Evolutionary conservation across 108 stramenopile genomes (phyloP), one percentile per base, ranked within the genome.

Genomic region (Fragilaria radians): DNA sequence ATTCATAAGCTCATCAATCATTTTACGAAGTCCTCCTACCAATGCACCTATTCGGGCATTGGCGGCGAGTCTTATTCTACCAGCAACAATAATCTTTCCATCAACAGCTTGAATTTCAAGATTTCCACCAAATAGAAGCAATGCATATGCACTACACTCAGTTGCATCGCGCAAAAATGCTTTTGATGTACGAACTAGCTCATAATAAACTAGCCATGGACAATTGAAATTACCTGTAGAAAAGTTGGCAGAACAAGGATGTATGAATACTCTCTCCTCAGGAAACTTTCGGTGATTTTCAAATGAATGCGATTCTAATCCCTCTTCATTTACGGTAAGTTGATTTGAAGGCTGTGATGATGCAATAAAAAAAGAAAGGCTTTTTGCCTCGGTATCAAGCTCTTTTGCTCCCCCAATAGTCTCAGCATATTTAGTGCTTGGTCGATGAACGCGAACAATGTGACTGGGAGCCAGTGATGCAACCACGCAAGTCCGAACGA

Each of bases 161-260:
- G 95, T 93, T 11, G 80, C 86, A 67, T 95, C 95, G 30, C 90
- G 82, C 28, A 97, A 63, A 62, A 90, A 97, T 19, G 94, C 74
- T 65, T 91, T 89, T 51, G 83, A 82, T 28, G 96, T 97, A 49
- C 88, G 80, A 21, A 97, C 73, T 72, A 93, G 62, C 26, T 88
- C 76, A 77, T 90, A 71, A 62, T 83, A 95, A 7, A 95, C 96
- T 22, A 97, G 74, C 94, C 94, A 97, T 18, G 94, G 96, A 64
- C 94, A 97, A 56, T 80, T 83, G 58, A 74, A 97, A 22, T 72
- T 65, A 19, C 90, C 88, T 19, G 82, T 66, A n/a, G 66, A 58
- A 61, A 93, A 94, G 57, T 84, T 88, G 36, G 68, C 73, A 21
- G 91, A 94, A 17, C 77, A 74, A 7, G 96, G 96, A 69, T 97